These are phyloP conservation scores for Coemansia sp. DNA, from an alignment of 192 early-diverging fungal species.

Conservation along the genomic window DNA sequence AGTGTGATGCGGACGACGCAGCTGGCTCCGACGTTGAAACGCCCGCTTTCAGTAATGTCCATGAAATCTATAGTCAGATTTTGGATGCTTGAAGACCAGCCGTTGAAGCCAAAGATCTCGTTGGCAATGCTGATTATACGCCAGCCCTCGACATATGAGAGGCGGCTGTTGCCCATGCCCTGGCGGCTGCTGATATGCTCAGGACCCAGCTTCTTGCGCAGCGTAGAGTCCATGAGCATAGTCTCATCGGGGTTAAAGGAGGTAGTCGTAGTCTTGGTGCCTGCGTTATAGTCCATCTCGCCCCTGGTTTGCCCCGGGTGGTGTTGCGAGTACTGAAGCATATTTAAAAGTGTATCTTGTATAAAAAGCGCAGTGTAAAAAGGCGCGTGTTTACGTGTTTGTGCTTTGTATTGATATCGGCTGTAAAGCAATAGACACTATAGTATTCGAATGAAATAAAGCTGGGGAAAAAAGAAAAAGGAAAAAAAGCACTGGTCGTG, in stretches of 20 bases:
- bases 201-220: conserved; percentile 63
- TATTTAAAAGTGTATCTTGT: no score
- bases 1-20: conserved; percentile 78
- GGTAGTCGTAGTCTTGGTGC: background rate
- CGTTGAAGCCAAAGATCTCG: conserved; percentile 92
- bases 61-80: conserved; percentile 73
- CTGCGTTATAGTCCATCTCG: background rate
- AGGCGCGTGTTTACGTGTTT: no score
- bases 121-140: conserved; percentile 84
- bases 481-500: no score
- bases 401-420: no score
- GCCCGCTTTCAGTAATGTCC: conserved; percentile 53
- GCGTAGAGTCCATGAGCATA: conserved; percentile 17
- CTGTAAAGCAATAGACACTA: no score
- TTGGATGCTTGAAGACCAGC: conserved; percentile 79
- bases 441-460: no score
- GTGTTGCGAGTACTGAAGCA: no score
- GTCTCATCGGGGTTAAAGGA: conserved; percentile 18
- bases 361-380: no score
- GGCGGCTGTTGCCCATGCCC: conserved; percentile 64
- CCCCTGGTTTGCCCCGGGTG: no score
- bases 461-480: no score
- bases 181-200: conserved; percentile 63
- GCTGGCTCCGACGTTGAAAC: conserved; percentile 65
- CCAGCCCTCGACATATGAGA: conserved; percentile 83